Conservation (phyloP, 805 yeast genomes). For the Candida ponderosae region DNA sequence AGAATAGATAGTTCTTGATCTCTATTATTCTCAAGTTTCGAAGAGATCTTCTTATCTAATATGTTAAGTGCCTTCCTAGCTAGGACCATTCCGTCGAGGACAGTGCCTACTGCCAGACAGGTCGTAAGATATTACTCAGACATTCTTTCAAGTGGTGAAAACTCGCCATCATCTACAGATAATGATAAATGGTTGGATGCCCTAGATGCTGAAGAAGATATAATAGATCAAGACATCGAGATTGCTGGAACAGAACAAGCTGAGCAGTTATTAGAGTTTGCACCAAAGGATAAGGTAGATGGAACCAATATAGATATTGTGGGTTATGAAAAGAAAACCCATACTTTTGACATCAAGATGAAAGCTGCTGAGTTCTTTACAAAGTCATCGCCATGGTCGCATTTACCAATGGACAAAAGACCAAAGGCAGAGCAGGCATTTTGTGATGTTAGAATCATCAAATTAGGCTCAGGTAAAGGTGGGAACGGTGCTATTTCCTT, state of each 20-base stretch:
- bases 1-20: too few species aligned
- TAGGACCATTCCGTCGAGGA: too few species aligned
- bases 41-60: too few species aligned
- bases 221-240: neutral
- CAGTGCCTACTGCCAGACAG: too few species aligned
- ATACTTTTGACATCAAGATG: neutral
- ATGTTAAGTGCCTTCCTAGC: too few species aligned
- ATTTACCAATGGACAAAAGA: slow-evolving; percentile 26
- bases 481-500: slow-evolving; percentile 88
- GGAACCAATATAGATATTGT: neutral
- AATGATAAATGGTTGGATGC: slow-evolving; percentile 34
- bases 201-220: slow-evolving; percentile 3
- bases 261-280: neutral
- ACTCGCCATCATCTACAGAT: slow-evolving; percentile 33
- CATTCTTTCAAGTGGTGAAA: slow-evolving; percentile 20
- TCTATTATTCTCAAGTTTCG: too few species aligned
- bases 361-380: neutral
- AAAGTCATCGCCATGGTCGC: slow-evolving; percentile 30
- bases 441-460: slow-evolving; percentile 62
- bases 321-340: slow-evolving; percentile 1
- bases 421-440: slow-evolving; percentile 40
- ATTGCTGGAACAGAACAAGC: neutral
- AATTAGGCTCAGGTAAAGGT: slow-evolving; percentile 71
- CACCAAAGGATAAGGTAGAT: neutral
- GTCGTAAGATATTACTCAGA: too few species aligned